Evolutionary conservation across 78 protist species (phyloP).

Genomic region (Dictyostelium citrinum): DNA sequence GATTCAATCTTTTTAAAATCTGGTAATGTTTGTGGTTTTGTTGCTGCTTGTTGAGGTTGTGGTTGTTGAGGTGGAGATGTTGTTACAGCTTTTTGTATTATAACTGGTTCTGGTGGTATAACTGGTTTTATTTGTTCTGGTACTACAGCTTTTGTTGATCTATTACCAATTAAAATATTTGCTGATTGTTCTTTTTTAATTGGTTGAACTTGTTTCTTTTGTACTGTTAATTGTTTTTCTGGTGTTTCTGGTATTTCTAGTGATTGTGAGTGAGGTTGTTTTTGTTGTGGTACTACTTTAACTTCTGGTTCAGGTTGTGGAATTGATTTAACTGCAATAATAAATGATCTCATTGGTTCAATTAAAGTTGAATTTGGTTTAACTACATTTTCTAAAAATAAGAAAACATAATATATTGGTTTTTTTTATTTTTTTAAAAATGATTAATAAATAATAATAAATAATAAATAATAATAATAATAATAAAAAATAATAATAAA

Average conservation of each 20-base stretch:
- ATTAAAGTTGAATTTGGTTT: constrained; percentile 22
- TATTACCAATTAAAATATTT: not conserved
- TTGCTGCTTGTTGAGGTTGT: not conserved
- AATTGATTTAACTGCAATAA: constrained; percentile 40
- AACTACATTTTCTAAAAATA: constrained; percentile 17
- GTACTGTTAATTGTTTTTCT: not conserved
- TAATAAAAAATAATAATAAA: not conserved
- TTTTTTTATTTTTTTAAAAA: not conserved
- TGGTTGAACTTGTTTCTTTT: not conserved
- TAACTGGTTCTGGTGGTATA: not conserved
- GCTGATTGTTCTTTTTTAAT: constrained; percentile 1
- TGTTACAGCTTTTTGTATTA: not conserved
- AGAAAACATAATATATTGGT: too few species aligned
- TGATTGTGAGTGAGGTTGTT: not conserved
- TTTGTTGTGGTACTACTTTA: not conserved
- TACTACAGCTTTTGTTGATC: not conserved
- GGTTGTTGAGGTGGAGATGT: not conserved
- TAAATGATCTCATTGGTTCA: constrained; percentile 35
- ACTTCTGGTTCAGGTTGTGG: not conserved
- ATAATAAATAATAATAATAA: not conserved
- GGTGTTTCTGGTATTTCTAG: not conserved
- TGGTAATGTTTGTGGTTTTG: constrained; percentile 21
- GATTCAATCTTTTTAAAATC: constrained; percentile 52
- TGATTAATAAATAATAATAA: not conserved
- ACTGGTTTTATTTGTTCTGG: not conserved